Conservation (phyloP, 352 stramenopile species). For the Globisporangium ultimum region DNA sequence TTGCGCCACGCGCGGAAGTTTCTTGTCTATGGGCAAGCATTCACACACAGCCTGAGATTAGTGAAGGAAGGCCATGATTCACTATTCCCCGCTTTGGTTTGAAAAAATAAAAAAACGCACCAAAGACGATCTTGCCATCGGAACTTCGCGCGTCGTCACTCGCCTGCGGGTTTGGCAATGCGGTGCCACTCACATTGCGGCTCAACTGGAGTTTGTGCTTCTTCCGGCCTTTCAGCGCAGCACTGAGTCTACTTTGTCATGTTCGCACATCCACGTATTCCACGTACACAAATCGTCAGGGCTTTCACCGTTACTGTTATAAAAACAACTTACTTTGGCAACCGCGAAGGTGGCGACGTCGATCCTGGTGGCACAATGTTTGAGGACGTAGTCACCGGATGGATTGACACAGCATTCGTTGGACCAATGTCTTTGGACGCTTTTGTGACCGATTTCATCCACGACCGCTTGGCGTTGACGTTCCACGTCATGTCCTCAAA, state of each 20-base stretch:
- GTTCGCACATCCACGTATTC: too few species aligned
- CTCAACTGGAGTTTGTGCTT: conserved; percentile 41
- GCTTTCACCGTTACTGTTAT: neutral
- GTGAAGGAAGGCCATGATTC: too few species aligned
- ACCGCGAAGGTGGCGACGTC: conserved; percentile 18
- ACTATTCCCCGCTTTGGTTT: too few species aligned
- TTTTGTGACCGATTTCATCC: conserved; percentile 61
- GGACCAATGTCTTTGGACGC: conserved; percentile 21
- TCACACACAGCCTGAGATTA: too few species aligned
- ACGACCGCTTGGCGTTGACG: conserved; percentile 56
- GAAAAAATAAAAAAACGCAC: conserved; percentile 19
- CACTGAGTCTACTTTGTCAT: neutral
- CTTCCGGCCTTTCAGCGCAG: conserved; percentile 28
- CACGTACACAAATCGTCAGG: too few species aligned
- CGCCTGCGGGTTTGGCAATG: conserved; percentile 17
- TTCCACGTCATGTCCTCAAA: conserved; percentile 64
- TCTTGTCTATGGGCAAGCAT: conserved; percentile 38
- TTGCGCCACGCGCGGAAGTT: conserved; percentile 61
- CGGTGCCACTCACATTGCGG: conserved; percentile 25
- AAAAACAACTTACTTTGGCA: conserved; percentile 43
- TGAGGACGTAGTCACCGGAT: conserved; percentile 28
- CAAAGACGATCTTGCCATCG: conserved; percentile 63
- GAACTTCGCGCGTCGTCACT: conserved; percentile 33
- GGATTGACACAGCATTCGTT: conserved; percentile 18
- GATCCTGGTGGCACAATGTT: conserved; percentile 18